A percentile compares a stretch with the other conserved stretches of the same genome.
phyloP scores from a whole-genome alignment of 148 eudicot genomes.

The Gaultheria prostrata region DNA sequence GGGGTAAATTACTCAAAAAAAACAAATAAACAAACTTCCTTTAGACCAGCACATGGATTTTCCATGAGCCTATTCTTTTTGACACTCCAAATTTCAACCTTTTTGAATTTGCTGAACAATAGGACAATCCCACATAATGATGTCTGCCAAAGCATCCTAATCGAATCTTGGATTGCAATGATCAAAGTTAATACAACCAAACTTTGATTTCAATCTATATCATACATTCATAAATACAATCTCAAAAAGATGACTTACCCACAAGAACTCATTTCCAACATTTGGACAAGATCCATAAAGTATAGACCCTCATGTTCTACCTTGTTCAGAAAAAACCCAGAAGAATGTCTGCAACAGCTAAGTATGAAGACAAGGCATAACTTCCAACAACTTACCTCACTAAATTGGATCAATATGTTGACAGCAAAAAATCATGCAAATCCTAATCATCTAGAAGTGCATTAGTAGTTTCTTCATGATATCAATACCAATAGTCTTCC shows the following conservation, averaged over 20 bases:
- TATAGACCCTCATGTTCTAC: not conserved
- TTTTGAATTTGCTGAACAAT: not conserved
- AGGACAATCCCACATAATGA: slow-evolving; percentile 13
- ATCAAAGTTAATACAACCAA: not conserved
- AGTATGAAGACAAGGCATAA: not conserved
- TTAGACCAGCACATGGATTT: slow-evolving; percentile 15
- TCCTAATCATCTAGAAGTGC: not conserved
- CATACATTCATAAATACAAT: not conserved
- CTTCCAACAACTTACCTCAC: not conserved
- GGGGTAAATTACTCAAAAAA: no score
- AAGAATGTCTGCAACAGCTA: not conserved
- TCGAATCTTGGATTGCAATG: not conserved
- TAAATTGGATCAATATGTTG: not conserved
- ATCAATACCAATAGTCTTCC: not conserved
- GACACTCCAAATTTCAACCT: not conserved
- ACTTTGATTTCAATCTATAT: not conserved
- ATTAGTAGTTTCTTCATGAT: not conserved
- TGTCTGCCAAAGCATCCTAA: not conserved
- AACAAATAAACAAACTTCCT: not conserved
- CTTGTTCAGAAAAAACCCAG: not conserved
- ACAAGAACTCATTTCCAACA: not conserved
- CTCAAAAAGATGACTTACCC: not conserved
- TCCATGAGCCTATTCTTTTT: not conserved
- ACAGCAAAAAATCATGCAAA: slow-evolving; percentile 20
- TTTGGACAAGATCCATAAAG: not conserved